Percentiles rank a stretch among this genome's conserved stretches.
Evolutionary conservation across 371 early-diverging fungal species (phyloP).

Genomic region (Chytridiales sp.): DNA sequence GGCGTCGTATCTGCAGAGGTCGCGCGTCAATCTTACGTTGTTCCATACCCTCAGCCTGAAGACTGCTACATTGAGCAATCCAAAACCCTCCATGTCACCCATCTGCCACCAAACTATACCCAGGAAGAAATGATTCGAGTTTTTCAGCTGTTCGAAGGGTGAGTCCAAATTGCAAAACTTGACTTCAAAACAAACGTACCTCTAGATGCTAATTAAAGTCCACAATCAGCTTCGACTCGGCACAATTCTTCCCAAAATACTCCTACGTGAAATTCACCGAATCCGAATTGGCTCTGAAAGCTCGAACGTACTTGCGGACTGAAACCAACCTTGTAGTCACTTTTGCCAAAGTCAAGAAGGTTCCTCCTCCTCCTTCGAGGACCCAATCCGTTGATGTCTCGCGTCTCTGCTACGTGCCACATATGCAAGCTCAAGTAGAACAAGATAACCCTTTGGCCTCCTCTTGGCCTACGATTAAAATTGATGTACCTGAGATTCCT

Average conservation of each 20-base stretch:
- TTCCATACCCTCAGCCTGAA: slow-evolving; percentile 45
- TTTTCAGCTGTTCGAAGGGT: slow-evolving; percentile 37
- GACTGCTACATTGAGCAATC: slow-evolving; percentile 18
- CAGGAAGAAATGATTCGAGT: slow-evolving; percentile 37
- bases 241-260: slow-evolving; percentile 43
- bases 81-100: slow-evolving; percentile 39
- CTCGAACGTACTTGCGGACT: slow-evolving; percentile 24
- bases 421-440: too few relatives aligned
- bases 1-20: slow-evolving; percentile 16
- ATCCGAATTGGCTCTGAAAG: slow-evolving; percentile 17
- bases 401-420: too few relatives aligned
- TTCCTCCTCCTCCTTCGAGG: slow-evolving; percentile 3
- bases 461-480: too few relatives aligned
- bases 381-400: too few relatives aligned
- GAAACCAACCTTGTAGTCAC: slow-evolving; percentile 47
- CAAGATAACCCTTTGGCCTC: too few relatives aligned
- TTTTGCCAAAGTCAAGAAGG: slow-evolving; percentile 32
- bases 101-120: slow-evolving; percentile 43
- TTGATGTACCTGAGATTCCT: too few relatives aligned
- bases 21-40: slow-evolving; percentile 19
- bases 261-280: slow-evolving; percentile 36
- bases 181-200: too few relatives aligned
- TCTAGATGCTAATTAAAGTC: too few relatives aligned
- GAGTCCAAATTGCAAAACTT: too few relatives aligned
- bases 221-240: slow-evolving; percentile 28